Evolutionary conservation across 306 rosid genomes (phyloP), one percentile per base, ranked within the genome.

Genomic region (Cicer pinnatifidum): DNA sequence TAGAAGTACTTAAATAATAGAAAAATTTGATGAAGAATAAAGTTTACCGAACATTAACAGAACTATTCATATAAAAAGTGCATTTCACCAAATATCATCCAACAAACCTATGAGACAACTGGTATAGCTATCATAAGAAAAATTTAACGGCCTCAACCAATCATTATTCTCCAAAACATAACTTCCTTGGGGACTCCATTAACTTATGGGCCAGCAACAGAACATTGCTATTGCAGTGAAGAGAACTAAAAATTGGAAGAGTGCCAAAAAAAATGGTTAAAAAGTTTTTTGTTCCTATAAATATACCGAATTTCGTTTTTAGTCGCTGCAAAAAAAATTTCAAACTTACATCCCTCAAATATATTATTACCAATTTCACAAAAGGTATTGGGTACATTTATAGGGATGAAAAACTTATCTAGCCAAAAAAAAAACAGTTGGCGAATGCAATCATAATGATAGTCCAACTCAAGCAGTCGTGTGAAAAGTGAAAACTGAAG

Each of bases 81-180:
- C 13, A 54, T 60, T 57, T 46, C 23, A 41, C 54, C 76, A 57
- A 72, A 44, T 53, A 54, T 54, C 16, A 15, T 33, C 58, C 16
- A 10, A 52, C 23, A 35, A 40, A 20, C 51, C 38, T 13, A 52
- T 19, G 44, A 75, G 46, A 20, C 15, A 65, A 65, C 44, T 6
- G 7, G 28, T 5, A 43, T 35, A 64, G 53, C 57, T 51, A 75
- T 11, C 71, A 38, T 46, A 11, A 44, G 52, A 28, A 10, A 38
- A 62, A 64, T 12, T 20, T 12, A 64, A 50, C 65, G 11, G 6
- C 66, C 37, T 64, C 56, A 51, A 75, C 17, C 40, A 19, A 51
- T 41, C 44, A 51, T 17, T 74, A 64, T 51, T 41, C 54, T 54
- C 15, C 52, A 19, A 63, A 39, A 19, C 6, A 50, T 15, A 54